Percentiles rank a stretch among this genome's conserved stretches.
These are phyloP conservation scores for Erodium texanum DNA, from an alignment of 441 rosid species.

Conservation along the genomic window DNA sequence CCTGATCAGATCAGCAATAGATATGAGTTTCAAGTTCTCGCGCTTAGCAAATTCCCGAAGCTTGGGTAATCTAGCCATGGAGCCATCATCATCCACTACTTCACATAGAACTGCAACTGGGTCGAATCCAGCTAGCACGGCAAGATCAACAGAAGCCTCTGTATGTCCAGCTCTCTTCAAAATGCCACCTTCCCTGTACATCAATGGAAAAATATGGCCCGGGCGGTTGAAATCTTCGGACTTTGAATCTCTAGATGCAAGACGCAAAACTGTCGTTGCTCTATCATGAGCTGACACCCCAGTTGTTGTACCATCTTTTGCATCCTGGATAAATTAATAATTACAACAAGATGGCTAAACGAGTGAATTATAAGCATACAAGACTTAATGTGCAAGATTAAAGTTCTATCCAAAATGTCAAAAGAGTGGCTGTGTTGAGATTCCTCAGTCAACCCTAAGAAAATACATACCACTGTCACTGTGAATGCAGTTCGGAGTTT, in stretches of 20 bases:
- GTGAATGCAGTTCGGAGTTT: conserved; percentile 85
- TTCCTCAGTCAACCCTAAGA: too few species aligned
- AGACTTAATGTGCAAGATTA: not conserved
- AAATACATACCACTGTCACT: conserved; percentile 70
- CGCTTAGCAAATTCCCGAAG: conserved; percentile 57
- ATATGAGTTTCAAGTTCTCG: conserved; percentile 66
- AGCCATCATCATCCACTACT: conserved; percentile 81
- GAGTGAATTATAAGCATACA: not conserved
- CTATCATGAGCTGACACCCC: conserved; percentile 89
- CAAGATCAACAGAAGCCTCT: conserved; percentile 92
- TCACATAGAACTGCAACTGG: conserved; percentile 77
- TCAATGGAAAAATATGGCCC: conserved; percentile 84
- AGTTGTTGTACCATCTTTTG: conserved; percentile 81
- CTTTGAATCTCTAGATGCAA: conserved; percentile 73
- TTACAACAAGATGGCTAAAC: not conserved
- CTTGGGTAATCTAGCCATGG: conserved; percentile 74
- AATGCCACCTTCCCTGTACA: conserved; percentile 85
- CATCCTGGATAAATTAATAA: conserved; percentile 59
- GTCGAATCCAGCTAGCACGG: conserved; percentile 70
- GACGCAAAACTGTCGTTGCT: conserved; percentile 69
- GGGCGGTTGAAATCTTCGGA: conserved; percentile 92
- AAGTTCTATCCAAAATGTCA: not conserved
- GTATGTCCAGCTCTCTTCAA: conserved; percentile 96
- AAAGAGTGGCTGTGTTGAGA: not conserved
- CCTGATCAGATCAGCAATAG: conserved; percentile 92